Conservation (phyloP, 352 stramenopile genomes). For the Phytophthora idaei region DNA sequence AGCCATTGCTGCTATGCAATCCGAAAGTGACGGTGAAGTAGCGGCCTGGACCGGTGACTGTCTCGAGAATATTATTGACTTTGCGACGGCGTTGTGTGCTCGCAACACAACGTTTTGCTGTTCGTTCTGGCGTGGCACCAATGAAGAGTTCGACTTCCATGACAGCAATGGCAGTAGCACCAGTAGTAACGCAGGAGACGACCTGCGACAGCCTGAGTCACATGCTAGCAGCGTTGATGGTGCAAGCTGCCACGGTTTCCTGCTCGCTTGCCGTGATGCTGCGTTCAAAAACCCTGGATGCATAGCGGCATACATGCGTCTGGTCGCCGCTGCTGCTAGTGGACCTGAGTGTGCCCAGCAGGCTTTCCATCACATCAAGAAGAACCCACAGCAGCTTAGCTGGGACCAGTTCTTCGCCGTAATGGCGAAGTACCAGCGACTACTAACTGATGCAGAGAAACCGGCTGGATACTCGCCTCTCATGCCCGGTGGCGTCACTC, state of each 20-base stretch:
- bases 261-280: conserved; percentile 72
- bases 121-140: conserved; percentile 63
- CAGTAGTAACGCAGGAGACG: conserved; percentile 28
- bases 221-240: conserved; percentile 29
- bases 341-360: conserved; percentile 74
- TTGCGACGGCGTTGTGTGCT: conserved; percentile 66
- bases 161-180: conserved; percentile 33
- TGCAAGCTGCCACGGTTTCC: conserved; percentile 65
- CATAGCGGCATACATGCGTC: conserved; percentile 72
- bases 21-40: conserved; percentile 62
- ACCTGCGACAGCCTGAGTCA: conserved; percentile 28
- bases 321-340: conserved; percentile 70
- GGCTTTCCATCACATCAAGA: conserved; percentile 88
- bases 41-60: conserved; percentile 73
- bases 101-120: conserved; percentile 61
- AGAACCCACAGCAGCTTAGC: conserved; percentile 76
- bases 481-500: conserved; percentile 39
- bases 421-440: conserved; percentile 84
- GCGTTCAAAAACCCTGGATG: conserved; percentile 80
- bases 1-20: conserved; percentile 66
- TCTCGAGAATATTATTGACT: conserved; percentile 80
- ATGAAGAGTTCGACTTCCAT: conserved; percentile 42
- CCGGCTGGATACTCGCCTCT: conserved; percentile 43
- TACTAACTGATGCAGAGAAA: conserved; percentile 78
- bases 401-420: conserved; percentile 88